These are phyloP conservation scores for Naganishia kalamii DNA, from an alignment of 768 basidiomycete species.

Conservation along the genomic window DNA sequence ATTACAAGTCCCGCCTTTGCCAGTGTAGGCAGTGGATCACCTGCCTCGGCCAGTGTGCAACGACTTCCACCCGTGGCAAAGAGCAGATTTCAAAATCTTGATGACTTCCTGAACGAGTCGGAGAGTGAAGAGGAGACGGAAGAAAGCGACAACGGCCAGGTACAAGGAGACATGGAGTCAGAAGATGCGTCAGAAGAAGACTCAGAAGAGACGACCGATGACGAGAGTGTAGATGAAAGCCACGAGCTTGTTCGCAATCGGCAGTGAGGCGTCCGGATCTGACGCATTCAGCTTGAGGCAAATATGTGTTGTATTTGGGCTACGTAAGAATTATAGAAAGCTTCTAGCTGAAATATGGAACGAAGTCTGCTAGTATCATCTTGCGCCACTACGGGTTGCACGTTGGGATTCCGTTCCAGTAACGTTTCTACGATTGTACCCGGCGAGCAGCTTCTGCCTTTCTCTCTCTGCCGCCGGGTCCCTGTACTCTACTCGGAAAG, in stretches of 20 bases:
- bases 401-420: neutral
- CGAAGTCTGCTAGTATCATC: neutral
- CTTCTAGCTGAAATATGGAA: neutral
- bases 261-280: neutral
- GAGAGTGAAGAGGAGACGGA: conserved; percentile 25
- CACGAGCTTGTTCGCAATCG: neutral
- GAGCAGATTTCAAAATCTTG: conserved; percentile 41
- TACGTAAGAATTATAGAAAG: too few species aligned
- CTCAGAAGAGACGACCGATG: neutral
- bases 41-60: neutral
- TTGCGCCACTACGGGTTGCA: neutral
- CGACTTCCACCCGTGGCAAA: conserved; percentile 18
- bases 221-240: conserved; percentile 1
- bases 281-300: neutral
- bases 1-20: neutral
- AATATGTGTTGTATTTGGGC: neutral
- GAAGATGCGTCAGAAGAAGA: neutral
- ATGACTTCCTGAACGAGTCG: conserved; percentile 39
- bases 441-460: conserved; percentile 35
- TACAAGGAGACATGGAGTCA: neutral
- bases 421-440: conserved; percentile 21
- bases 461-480: conserved; percentile 39
- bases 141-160: neutral
- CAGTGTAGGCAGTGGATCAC: neutral
- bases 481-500: conserved; percentile 34